Percentiles rank a stretch among this genome's conserved stretches.
Evolutionary conservation across 2,329 filamentous ascomycete genomes (phyloP).

Genomic region (Epichloe coenophiala): DNA sequence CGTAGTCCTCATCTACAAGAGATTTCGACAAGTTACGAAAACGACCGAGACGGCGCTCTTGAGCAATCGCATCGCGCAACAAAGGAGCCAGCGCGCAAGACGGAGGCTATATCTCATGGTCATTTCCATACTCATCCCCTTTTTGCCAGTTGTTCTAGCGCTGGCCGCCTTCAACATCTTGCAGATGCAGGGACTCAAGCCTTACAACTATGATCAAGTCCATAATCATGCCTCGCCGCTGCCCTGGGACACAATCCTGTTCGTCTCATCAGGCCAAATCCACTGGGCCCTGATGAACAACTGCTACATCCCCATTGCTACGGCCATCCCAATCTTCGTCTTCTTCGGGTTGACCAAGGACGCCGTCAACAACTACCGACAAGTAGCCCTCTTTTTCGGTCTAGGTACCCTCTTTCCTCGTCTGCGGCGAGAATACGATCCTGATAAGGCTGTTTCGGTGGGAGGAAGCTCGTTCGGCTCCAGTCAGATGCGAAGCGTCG

Average conservation of each 20-base stretch:
- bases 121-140: constrained; percentile 35
- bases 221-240: constrained; percentile 24
- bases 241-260: constrained; percentile 35
- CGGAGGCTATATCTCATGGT: constrained; percentile 43
- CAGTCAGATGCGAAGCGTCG: constrained; percentile 7
- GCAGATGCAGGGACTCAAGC: constrained; percentile 12
- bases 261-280: constrained; percentile 27
- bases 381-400: constrained; percentile 24
- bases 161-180: constrained; percentile 29
- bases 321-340: constrained; percentile 32
- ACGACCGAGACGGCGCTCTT: constrained; percentile 25
- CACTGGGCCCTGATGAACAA: constrained; percentile 28
- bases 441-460: constrained; percentile 14
- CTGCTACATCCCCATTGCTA: constrained; percentile 34
- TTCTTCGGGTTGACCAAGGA: constrained; percentile 45
- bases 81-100: constrained; percentile 33
- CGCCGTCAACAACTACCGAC: constrained; percentile 35
- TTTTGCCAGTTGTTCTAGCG: constrained; percentile 32
- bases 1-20: constrained; percentile 31
- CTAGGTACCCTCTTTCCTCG: constrained; percentile 30
- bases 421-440: constrained; percentile 26
- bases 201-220: constrained; percentile 29
- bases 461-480: constrained; percentile 12
- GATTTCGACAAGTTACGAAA: constrained; percentile 33
- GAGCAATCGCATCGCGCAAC: constrained; percentile 25